phyloP scores from a whole-genome alignment of 2,329 filamentous ascomycete genomes.

The Exophiala viscosa region DNA sequence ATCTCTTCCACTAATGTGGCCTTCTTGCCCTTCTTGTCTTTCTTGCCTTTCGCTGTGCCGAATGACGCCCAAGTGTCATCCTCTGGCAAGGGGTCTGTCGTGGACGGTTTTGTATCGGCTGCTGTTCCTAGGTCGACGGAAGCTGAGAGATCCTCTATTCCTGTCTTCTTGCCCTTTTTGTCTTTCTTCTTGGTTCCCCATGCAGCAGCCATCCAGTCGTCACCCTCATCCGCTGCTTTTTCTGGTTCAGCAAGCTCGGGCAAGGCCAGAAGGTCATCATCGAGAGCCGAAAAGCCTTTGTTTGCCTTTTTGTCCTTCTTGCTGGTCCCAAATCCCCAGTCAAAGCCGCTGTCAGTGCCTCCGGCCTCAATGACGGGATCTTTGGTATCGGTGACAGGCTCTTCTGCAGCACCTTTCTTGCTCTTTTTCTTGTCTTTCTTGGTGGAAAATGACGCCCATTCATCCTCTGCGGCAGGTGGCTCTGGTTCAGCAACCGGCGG shows the following conservation, averaged over 20 bases:
- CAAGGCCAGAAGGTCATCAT: slow-evolving; percentile 31
- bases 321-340: slow-evolving; percentile 35
- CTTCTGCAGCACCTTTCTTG: slow-evolving; percentile 26
- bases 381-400: slow-evolving; percentile 19
- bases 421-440: slow-evolving; percentile 36
- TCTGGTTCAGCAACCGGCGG: slow-evolving; percentile 26
- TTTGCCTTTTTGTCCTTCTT: slow-evolving; percentile 41
- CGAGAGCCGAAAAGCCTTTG: slow-evolving; percentile 32
- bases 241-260: slow-evolving; percentile 32
- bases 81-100: slow-evolving; percentile 26
- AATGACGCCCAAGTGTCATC: slow-evolving; percentile 31
- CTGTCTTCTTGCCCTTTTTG: slow-evolving; percentile 37
- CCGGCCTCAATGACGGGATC: slow-evolving; percentile 9
- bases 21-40: slow-evolving; percentile 29
- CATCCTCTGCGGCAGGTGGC: slow-evolving; percentile 32
- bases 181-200: slow-evolving; percentile 41
- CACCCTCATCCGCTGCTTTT: slow-evolving; percentile 33
- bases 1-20: slow-evolving; percentile 18
- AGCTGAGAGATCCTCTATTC: slow-evolving; percentile 29
- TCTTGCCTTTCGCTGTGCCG: slow-evolving; percentile 25
- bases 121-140: slow-evolving; percentile 27
- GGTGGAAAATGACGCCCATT: slow-evolving; percentile 20
- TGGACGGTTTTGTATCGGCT: slow-evolving; percentile 21
- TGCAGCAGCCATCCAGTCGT: slow-evolving; percentile 34
- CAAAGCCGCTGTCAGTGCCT: slow-evolving; percentile 15